A percentile compares a stretch with the other conserved stretches of the same genome.
phyloP scores from a whole-genome alignment of 371 early-diverging fungal species.

The Vavraia culicis region DNA sequence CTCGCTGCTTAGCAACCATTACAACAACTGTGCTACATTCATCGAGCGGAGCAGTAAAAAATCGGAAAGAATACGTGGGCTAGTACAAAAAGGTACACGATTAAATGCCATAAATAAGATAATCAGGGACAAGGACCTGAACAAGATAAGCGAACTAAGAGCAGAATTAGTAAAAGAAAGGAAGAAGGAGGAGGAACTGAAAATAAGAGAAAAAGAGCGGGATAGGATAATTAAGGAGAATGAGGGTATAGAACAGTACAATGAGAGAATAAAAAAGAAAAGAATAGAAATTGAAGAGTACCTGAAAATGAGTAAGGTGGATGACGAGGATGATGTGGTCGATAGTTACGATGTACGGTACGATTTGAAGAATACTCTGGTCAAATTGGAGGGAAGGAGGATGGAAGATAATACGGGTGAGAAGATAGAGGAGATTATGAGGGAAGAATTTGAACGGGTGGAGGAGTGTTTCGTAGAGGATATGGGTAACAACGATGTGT shows the following conservation, averaged over 20 bases:
- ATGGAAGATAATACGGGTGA: constrained; percentile 45
- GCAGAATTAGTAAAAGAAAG: too few relatives aligned
- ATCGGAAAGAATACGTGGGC: too few relatives aligned
- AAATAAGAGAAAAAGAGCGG: not conserved
- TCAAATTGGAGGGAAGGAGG: constrained; percentile 45
- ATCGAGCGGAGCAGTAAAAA: too few relatives aligned
- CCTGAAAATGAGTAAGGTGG: constrained; percentile 11
- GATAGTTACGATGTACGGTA: not conserved
- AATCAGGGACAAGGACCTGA: too few relatives aligned
- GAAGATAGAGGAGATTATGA: constrained; percentile 45
- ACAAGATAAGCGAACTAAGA: too few relatives aligned
- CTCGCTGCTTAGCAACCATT: too few relatives aligned
- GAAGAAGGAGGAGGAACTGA: not conserved
- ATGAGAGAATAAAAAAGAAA: constrained; percentile 54
- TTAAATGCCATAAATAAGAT: too few relatives aligned
- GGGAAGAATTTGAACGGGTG: too few relatives aligned
- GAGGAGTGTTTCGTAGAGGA: too few relatives aligned
- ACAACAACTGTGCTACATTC: too few relatives aligned
- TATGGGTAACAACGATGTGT: too few relatives aligned
- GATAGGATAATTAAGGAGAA: not conserved
- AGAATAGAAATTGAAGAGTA: constrained; percentile 57
- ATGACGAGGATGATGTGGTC: constrained; percentile 1
- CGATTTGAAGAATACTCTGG: constrained; percentile 39
- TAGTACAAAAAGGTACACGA: too few relatives aligned
- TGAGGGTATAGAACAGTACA: constrained; percentile 4